These are phyloP conservation scores for rapeseed (Brassica napus) DNA, from an alignment of 345 rosid species.

Conservation along the genomic window DNA sequence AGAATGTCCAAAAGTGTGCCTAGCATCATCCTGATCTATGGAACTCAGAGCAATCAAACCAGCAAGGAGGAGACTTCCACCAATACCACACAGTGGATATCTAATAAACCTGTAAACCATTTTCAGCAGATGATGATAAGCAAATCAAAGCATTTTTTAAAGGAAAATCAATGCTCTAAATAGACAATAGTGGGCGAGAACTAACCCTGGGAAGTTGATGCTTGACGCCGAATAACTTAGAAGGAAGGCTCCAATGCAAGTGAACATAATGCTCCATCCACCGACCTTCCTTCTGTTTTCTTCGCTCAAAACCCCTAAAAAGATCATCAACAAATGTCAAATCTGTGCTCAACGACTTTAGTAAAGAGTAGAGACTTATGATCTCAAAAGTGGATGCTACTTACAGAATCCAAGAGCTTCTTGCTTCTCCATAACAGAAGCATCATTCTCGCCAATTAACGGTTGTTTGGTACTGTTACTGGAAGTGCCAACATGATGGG, in stretches of 20 bases:
- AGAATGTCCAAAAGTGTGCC: conserved; percentile 86
- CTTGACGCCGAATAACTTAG: conserved; percentile 75
- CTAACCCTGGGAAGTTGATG: conserved; percentile 71
- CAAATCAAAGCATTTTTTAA: neutral
- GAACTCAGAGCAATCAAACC: conserved; percentile 70
- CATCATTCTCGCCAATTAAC: conserved; percentile 44
- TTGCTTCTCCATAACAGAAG: conserved; percentile 46
- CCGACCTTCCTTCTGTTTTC: conserved; percentile 70
- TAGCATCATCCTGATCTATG: conserved; percentile 84
- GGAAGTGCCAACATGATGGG: conserved; percentile 39
- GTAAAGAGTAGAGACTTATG: neutral
- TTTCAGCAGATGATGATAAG: neutral
- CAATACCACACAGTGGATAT: conserved; percentile 65
- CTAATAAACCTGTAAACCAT: conserved; percentile 52
- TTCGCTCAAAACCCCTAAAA: conserved; percentile 56
- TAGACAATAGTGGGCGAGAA: conserved; percentile 4
- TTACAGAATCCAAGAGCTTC: conserved; percentile 56
- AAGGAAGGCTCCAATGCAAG: conserved; percentile 68
- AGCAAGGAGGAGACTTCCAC: conserved; percentile 68
- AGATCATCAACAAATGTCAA: conserved; percentile 3
- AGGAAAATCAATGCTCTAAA: conserved; percentile 14
- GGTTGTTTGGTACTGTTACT: conserved; percentile 44
- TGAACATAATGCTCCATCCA: conserved; percentile 89
- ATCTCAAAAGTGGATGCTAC: conserved; percentile 32
- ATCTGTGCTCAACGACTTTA: conserved; percentile 5